Evolutionary conservation across 2,329 filamentous ascomycete genomes (phyloP).

Genomic region (Sporothrix curviconia): DNA sequence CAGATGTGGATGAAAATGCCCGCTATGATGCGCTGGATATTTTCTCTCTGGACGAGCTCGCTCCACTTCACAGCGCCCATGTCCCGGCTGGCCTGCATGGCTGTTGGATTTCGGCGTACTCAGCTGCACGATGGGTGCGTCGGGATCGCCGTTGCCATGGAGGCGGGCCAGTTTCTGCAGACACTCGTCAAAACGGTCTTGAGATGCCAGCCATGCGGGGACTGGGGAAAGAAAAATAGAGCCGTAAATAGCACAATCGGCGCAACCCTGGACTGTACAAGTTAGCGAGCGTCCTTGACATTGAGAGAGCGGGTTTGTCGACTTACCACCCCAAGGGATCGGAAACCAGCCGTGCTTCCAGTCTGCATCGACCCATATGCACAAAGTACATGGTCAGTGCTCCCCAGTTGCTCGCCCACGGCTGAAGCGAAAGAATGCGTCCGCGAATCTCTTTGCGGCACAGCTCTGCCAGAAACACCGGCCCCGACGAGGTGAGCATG

Average conservation of each 20-base stretch:
- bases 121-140: conserved; percentile 53
- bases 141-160: conserved; percentile 50
- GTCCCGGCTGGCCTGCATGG: too few relatives aligned
- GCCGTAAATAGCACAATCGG: conserved; percentile 46
- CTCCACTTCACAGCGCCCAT: conserved; percentile 47
- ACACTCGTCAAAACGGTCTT: conserved; percentile 62
- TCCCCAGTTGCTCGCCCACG: conserved; percentile 57
- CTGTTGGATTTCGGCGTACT: conserved; percentile 56
- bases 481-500: conserved; percentile 64
- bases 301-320: too few relatives aligned
- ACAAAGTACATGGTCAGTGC: conserved; percentile 50
- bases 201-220: conserved; percentile 69
- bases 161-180: conserved; percentile 50
- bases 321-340: conserved; percentile 59
- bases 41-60: conserved; percentile 44
- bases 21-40: conserved; percentile 50
- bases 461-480: conserved; percentile 63
- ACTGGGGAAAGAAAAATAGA: conserved; percentile 56
- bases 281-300: too few relatives aligned
- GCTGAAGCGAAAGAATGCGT: conserved; percentile 57
- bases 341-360: conserved; percentile 48
- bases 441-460: conserved; percentile 52
- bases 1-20: conserved; percentile 54
- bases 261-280: too few relatives aligned
- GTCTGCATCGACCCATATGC: conserved; percentile 56